Percentiles rank a stretch among this genome's conserved stretches.
phyloP scores from a whole-genome alignment of 1,284 basidiomycete genomes.

The Trametes polyzona region DNA sequence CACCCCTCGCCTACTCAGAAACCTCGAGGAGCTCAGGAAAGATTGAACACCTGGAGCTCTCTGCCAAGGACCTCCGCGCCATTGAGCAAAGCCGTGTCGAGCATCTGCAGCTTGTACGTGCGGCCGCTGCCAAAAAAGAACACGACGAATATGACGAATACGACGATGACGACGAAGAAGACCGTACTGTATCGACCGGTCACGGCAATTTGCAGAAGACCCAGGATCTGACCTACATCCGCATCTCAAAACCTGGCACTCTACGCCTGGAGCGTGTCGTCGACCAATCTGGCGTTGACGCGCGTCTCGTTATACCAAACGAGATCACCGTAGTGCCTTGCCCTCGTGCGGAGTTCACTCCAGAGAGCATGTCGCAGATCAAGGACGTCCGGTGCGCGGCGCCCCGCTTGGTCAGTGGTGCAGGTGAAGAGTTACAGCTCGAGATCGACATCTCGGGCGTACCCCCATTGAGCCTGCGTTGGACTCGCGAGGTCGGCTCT shows the following conservation, averaged over 20 bases:
- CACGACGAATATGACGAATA: constrained; percentile 55
- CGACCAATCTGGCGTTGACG: constrained; percentile 70
- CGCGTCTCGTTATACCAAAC: constrained; percentile 66
- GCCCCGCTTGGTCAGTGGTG: constrained; percentile 46
- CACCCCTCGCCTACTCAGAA: constrained; percentile 63
- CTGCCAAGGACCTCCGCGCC: constrained; percentile 65
- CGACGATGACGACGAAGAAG: constrained; percentile 59
- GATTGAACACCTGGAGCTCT: constrained; percentile 59
- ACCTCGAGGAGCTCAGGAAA: constrained; percentile 41
- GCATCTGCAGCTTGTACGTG: constrained; percentile 50
- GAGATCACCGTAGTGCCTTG: constrained; percentile 83
- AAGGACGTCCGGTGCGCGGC: constrained; percentile 65
- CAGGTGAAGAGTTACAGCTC: constrained; percentile 64
- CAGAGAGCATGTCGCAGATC: constrained; percentile 45
- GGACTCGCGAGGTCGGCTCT: constrained; percentile 71
- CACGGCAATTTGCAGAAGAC: constrained; percentile 60
- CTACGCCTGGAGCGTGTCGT: constrained; percentile 74
- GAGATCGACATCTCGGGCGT: constrained; percentile 77
- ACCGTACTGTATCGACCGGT: constrained; percentile 35
- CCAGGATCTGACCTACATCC: constrained; percentile 75
- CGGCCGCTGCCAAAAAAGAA: constrained; percentile 37
- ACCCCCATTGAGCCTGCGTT: constrained; percentile 77
- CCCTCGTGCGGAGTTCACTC: constrained; percentile 72
- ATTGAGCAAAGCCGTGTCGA: constrained; percentile 64
- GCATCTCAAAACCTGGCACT: constrained; percentile 70